Evolutionary conservation across 805 yeast genomes (phyloP).

Genomic region (Ascoidea rubescens): DNA sequence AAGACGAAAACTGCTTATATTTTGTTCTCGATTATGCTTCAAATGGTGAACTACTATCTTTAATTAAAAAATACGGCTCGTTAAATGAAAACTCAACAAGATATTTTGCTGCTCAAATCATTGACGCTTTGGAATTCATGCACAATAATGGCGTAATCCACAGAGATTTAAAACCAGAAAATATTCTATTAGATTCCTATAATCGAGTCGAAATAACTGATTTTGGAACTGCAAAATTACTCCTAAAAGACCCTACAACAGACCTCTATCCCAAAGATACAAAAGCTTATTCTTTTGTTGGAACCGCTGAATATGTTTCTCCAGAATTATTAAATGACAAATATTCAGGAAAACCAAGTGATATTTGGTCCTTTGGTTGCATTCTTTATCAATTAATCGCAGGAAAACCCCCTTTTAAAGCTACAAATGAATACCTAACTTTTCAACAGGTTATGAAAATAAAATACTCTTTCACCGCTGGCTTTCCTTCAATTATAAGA

Average conservation of each 20-base stretch:
- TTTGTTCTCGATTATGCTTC: constrained; percentile 71
- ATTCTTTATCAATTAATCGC: constrained; percentile 91
- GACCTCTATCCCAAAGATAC: constrained; percentile 48
- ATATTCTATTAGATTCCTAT: constrained; percentile 49
- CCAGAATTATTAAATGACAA: constrained; percentile 69
- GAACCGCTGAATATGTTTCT: constrained; percentile 75
- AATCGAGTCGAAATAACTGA: constrained; percentile 61
- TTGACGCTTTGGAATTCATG: constrained; percentile 61
- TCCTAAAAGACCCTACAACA: constrained; percentile 28
- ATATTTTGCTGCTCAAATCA: constrained; percentile 59
- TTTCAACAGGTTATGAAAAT: constrained; percentile 72
- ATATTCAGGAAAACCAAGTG: constrained; percentile 84
- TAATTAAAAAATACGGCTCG: constrained; percentile 58
- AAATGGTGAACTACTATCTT: constrained; percentile 58
- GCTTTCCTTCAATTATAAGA: constrained; percentile 60
- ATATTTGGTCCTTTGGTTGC: constrained; percentile 97
- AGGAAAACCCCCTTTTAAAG: constrained; percentile 80
- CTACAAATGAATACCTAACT: constrained; percentile 67
- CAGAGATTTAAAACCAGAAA: constrained; percentile 76
- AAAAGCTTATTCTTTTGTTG: constrained; percentile 70
- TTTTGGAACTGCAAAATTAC: constrained; percentile 70
- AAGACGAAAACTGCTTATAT: constrained; percentile 59
- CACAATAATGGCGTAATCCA: constrained; percentile 68
- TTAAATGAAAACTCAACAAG: constrained; percentile 54
- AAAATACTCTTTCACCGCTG: constrained; percentile 76